Evolutionary conservation across 2,329 filamentous ascomycete species (phyloP), one percentile per base, ranked within the genome.

Genomic region (Trichoderma cornu-damae): DNA sequence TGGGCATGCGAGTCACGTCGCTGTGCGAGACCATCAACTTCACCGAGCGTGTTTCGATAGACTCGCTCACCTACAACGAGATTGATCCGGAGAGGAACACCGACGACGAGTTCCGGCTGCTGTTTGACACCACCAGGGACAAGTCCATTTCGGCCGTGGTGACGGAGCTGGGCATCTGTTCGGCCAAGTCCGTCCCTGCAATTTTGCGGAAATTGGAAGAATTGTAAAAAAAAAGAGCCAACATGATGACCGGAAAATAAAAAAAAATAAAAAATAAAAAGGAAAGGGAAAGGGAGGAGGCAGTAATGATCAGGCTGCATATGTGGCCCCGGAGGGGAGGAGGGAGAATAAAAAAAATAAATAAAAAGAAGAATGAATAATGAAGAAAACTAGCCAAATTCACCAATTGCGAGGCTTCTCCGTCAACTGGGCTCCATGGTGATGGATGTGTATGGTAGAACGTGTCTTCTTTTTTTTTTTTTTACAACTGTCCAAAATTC

Each of bases 1-100:
- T 85, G 18, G 86, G 87, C 58, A 83, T 92, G 35, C 88, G 89
- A 1, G 90, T 97, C 59, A 86, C 95, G 32, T 90, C 95, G 3
- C 88, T 95, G 59, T 96, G 90, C 71, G 93, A 97, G 75, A 94
- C 88, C 3, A 86, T 97, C 75, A 99, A 97, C 74, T 96, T 97
- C 70, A 94, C 66, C 28, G 82, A 75, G 86, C 87, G 90, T 58
- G 90, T 96, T 9, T 89, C 90, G 6, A 84, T 95, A 12, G 94
- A 97, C 73, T 93, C 90, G 22, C 89, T 97, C 63, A 93, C 94
- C 40, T 87, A 90, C 67, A 99, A 99, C 71, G 94, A 99, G 76
- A 87, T 96, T 61, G 91, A 73, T 80, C 92, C 70, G 67, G 90
- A 72, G 83, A 88, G 71, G 79, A 90, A 74, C 74, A 75, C 78